phyloP scores from a whole-genome alignment of 2,329 filamentous ascomycete genomes.

The Ascochyta lentis region DNA sequence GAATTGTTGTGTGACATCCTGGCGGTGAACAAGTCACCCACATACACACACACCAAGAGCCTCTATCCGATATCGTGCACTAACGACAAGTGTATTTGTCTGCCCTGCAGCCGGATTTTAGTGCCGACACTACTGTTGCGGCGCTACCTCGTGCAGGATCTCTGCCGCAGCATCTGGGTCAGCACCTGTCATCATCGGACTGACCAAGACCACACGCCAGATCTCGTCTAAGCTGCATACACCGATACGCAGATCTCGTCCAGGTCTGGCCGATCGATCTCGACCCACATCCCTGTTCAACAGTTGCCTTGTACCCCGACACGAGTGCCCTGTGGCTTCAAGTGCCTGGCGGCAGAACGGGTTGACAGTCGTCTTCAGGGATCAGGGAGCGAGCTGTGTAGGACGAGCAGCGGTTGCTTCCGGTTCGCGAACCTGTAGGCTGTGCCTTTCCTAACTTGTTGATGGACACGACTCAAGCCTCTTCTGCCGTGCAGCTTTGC shows the following conservation, averaged over 20 bases:
- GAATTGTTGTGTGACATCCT: slow-evolving; percentile 17
- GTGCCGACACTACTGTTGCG: slow-evolving; percentile 37
- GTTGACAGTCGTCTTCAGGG: slow-evolving; percentile 28
- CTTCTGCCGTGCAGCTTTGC: slow-evolving; percentile 14
- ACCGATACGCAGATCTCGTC: slow-evolving; percentile 37
- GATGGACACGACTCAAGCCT: slow-evolving; percentile 37
- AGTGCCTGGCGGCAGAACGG: slow-evolving; percentile 28
- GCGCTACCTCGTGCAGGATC: slow-evolving; percentile 41
- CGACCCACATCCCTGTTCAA: slow-evolving; percentile 30
- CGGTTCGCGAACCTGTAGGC: slow-evolving; percentile 23
- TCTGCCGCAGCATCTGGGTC: slow-evolving; percentile 40
- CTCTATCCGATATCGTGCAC: slow-evolving; percentile 13
- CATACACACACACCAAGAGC: neutral
- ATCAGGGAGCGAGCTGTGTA: slow-evolving; percentile 31
- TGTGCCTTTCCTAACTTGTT: slow-evolving; percentile 33
- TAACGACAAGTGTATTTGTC: slow-evolving; percentile 22
- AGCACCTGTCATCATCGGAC: slow-evolving; percentile 36
- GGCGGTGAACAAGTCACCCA: slow-evolving; percentile 19
- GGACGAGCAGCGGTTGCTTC: slow-evolving; percentile 35
- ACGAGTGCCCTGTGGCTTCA: slow-evolving; percentile 27
- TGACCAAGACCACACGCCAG: slow-evolving; percentile 27
- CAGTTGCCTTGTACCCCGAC: slow-evolving; percentile 21
- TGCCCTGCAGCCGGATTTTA: slow-evolving; percentile 38
- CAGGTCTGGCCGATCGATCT: slow-evolving; percentile 34
- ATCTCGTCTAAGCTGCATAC: slow-evolving; percentile 36